A percentile compares a stretch with the other conserved stretches of the same genome.
phyloP scores from a whole-genome alignment of 1,284 basidiomycete species.

The Rhizoctonia solani region DNA sequence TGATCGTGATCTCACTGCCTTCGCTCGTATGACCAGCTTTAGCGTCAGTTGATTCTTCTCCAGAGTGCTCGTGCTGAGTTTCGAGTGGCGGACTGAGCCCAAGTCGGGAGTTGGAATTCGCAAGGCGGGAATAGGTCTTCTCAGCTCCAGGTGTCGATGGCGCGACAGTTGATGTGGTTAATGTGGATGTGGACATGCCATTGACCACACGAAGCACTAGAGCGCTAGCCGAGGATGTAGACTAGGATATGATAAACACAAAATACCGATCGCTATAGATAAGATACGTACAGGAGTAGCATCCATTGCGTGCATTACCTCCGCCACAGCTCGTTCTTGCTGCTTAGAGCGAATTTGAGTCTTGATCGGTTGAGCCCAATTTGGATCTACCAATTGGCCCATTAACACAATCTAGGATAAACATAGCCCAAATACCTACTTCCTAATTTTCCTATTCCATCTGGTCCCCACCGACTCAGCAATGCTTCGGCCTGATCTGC shows the following conservation, averaged over 20 bases:
- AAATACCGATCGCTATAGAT: too few species aligned
- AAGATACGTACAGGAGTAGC: conserved; percentile 37
- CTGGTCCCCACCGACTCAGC: conserved; percentile 86
- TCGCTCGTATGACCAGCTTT: conserved; percentile 2
- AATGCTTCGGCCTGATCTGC: conserved; percentile 90
- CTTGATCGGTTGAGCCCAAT: conserved; percentile 91
- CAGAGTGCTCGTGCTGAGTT: conserved; percentile 20
- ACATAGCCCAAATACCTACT: conserved; percentile 56
- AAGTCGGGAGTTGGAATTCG: not conserved
- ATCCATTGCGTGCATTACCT: conserved; percentile 52
- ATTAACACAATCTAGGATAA: conserved; percentile 38
- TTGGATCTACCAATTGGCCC: conserved; percentile 62
- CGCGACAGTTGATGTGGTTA: conserved; percentile 56
- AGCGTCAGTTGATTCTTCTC: conserved; percentile 1
- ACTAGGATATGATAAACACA: conserved; percentile 44
- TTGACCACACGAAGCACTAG: conserved; percentile 80
- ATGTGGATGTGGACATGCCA: conserved; percentile 60
- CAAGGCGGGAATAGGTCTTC: conserved; percentile 47
- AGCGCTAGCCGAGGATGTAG: conserved; percentile 40
- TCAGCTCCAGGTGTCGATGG: conserved; percentile 71
- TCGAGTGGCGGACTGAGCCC: not conserved
- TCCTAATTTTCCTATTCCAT: conserved; percentile 88
- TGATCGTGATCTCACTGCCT: conserved; percentile 23
- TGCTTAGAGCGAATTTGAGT: conserved; percentile 72
- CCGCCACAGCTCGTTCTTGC: conserved; percentile 81